Conservation (phyloP, 2,329 filamentous ascomycete species). For the Emericellopsis atlantica region DNA sequence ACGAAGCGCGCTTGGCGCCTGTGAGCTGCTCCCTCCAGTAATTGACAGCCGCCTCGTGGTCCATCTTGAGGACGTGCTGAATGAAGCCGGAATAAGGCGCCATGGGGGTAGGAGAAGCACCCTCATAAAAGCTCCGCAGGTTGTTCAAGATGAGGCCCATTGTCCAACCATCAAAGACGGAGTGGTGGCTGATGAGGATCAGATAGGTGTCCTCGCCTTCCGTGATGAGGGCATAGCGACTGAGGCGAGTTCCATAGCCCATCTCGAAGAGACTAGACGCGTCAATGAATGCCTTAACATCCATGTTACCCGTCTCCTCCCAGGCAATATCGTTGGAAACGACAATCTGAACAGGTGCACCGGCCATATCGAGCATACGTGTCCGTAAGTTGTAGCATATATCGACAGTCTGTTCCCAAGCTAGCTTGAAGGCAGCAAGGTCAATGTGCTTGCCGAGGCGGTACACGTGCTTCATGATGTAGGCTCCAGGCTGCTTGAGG, state of each 20-base stretch:
- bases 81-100: conserved; percentile 1
- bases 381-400: conserved; percentile 7
- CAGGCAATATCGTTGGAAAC: not conserved
- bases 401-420: conserved; percentile 7
- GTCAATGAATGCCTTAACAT: not conserved
- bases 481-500: conserved; percentile 9
- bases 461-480: conserved; percentile 3
- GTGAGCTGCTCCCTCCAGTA: conserved; percentile 2
- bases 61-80: not conserved
- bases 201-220: not conserved
- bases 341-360: not conserved
- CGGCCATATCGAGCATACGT: conserved; percentile 4
- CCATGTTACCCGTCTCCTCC: not conserved
- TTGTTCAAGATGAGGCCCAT: conserved; percentile 19
- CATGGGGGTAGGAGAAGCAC: not conserved
- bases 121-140: conserved; percentile 3
- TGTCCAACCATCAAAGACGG: conserved; percentile 38
- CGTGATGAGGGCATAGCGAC: not conserved
- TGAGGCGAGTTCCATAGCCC: not conserved
- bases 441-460: conserved; percentile 2
- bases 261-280: not conserved
- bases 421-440: conserved; percentile 4
- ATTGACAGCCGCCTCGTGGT: not conserved
- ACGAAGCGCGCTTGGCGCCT: not conserved
- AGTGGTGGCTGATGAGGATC: conserved; percentile 16